Evolutionary conservation across 768 basidiomycete species (phyloP), one percentile per base, ranked within the genome.

Genomic region (Pisolithus tinctorius): DNA sequence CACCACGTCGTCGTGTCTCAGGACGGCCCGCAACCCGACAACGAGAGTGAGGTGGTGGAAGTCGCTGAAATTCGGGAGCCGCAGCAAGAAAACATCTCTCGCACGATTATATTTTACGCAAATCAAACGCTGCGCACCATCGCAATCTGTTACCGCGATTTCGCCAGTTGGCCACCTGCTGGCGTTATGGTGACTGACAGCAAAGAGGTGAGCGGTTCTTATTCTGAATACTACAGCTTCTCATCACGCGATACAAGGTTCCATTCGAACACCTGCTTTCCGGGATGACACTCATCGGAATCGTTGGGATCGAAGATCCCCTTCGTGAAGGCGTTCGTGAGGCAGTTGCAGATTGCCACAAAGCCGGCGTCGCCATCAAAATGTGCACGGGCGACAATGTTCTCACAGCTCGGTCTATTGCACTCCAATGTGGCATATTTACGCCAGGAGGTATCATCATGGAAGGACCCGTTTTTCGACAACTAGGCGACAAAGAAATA

Each of bases 341-440:
- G 10, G 93, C 95, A 16, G 95, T 99, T 41, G 75, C 79, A 41
- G 84, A 89, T 61, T 97, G 94, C 63, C 83, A 83, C 60, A 78
- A 75, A 48, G 95, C 96, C 39, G 94, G 95, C 55, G 93, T 99
- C 13, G 75, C 78, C 23, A 84, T 98, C 71, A 97, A 96, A 73
- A 99, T 97, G 94, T 95, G 92, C 66, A 98, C 96, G 0, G 96
- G 95, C 57, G 94, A 98, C 69, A 97, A 96, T 57, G 91, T 93
- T 46, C 81, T 97, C 47, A 94, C 90, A 0, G 91, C 90, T 46
- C 83, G 93, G n/a, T 96, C 94, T 6, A 99, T 99, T 60, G 95
- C 96, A 20, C 77, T 79, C 1, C 95, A 99, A 62, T 98, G 95
- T 61, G 93, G 94, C 37, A 97, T 98, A 65, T 98, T 88, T 72